These are phyloP conservation scores for Epichloe glyceriae DNA, from an alignment of 2,329 filamentous ascomycete species.

Conservation along the genomic window DNA sequence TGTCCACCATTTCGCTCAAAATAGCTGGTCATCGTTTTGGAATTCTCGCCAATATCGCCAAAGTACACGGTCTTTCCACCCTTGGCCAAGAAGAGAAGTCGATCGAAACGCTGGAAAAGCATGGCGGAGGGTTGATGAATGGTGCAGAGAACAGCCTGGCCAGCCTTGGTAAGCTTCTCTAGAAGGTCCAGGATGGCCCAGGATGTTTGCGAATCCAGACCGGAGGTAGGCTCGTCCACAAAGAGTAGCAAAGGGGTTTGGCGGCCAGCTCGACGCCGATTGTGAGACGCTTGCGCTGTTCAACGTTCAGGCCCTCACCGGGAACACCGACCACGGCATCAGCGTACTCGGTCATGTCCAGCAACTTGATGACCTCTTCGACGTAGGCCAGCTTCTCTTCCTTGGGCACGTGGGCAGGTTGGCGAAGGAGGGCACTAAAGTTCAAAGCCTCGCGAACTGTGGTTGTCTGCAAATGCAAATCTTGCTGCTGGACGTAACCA, in stretches of 20 bases:
- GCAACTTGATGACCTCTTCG: conserved; percentile 76
- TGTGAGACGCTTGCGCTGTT: conserved; percentile 65
- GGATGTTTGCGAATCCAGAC: conserved; percentile 83
- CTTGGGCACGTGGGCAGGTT: conserved; percentile 59
- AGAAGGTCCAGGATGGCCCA: conserved; percentile 85
- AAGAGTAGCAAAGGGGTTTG: conserved; percentile 80
- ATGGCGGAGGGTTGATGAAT: conserved; percentile 96
- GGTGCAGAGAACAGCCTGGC: conserved; percentile 90
- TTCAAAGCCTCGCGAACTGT: conserved; percentile 80
- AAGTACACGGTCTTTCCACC: conserved; percentile 74
- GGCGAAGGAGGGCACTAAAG: conserved; percentile 76
- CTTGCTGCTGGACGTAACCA: conserved; percentile 85
- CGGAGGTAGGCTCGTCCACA: conserved; percentile 88
- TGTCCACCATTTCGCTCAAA: conserved; percentile 61
- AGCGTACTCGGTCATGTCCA: conserved; percentile 83
- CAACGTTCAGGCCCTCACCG: conserved; percentile 68
- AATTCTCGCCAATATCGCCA: conserved; percentile 63
- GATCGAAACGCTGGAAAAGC: conserved; percentile 83
- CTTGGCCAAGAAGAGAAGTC: conserved; percentile 62
- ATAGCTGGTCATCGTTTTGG: conserved; percentile 54
- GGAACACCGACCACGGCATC: conserved; percentile 85
- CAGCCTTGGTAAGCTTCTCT: conserved; percentile 77
- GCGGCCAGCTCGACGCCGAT: conserved; percentile 95
- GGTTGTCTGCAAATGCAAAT: conserved; percentile 71
- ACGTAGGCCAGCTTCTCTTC: conserved; percentile 78